Evolutionary conservation across 345 rosid genomes (phyloP).

Genomic region (Aquilaria sinensis): DNA sequence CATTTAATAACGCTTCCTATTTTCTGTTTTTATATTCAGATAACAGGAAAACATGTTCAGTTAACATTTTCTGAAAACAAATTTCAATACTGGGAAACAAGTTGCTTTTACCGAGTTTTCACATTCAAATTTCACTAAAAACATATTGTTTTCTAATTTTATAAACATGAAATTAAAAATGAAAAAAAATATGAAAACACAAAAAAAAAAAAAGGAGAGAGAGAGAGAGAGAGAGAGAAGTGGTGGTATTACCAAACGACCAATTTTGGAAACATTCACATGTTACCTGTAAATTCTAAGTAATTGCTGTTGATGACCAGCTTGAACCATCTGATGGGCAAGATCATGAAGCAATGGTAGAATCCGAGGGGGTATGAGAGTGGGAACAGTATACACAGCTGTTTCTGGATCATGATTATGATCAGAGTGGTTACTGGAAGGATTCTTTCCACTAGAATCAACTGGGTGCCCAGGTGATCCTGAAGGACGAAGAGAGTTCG

Average conservation of each 20-base stretch:
- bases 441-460: conserved; percentile 37
- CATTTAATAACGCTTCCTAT: no score
- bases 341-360: conserved; percentile 89
- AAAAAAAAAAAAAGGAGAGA: not conserved
- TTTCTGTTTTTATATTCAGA: no score
- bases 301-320: conserved; percentile 78
- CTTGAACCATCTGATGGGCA: conserved; percentile 88
- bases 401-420: conserved; percentile 45
- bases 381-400: conserved; percentile 66
- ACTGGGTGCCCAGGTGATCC: conserved; percentile 46
- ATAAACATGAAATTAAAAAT: not conserved
- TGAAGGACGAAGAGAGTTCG: conserved; percentile 86
- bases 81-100: no score
- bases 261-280: not conserved
- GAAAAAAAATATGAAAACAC: no score
- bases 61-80: no score
- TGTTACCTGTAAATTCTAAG: conserved; percentile 66
- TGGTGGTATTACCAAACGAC: no score
- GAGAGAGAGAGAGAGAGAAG: not conserved
- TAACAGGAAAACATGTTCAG: no score
- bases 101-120: no score
- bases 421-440: conserved; percentile 39
- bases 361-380: conserved; percentile 80
- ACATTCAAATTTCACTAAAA: no score
- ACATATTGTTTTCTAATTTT: no score